Evolutionary conservation across 148 eudicot genomes (phyloP), one percentile per base, ranked within the genome.

Genomic region (Suaeda aralocaspica): DNA sequence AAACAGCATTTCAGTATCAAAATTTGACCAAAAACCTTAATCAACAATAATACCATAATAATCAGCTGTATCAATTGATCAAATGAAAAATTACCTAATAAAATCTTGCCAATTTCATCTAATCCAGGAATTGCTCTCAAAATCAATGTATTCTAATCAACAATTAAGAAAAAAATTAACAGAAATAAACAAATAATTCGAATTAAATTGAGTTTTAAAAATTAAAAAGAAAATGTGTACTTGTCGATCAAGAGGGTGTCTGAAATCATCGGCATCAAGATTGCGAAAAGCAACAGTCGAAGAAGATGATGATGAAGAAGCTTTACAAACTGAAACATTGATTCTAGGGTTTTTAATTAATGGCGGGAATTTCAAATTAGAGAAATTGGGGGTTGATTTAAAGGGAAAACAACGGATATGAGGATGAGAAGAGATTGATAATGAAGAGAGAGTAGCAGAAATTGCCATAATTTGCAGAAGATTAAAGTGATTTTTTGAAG

Each of bases 181-280:
- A 9, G 13, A 10, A 59, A 11, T 36, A 29, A 51, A 24, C 42
- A 58, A 45, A 10, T n/a, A 72, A n/a, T 22, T n/a, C 41, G 2
- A 42, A 6, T 2, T 21, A 63, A 50, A 24, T 19, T 4, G 9
- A 67, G 8, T 59, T 36, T 29, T 18, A 28, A 12, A 56, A 1
- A 42, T 68, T 6, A 18, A 14, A 44, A 16, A 45, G 31, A 13
- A 2, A 0, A 46, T 30, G 6, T 9, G 1, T 50, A 92, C 98
- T 79, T 89, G 98, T 77, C 81, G 79, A 79, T 93, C 96, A 49
- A 93, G 98, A 25, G 98, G 96, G 72, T 93, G 98, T 33, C 96
- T 80, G 63, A 93, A 87, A 70, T 93, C 98, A 77, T 90, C 96
- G 6, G 98, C 96, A 26, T 93, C 92, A 10, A 93, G 90, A 70